Evolutionary conservation across 2,329 filamentous ascomycete species (phyloP).

Genomic region (Aspergillus novoparasiticus): DNA sequence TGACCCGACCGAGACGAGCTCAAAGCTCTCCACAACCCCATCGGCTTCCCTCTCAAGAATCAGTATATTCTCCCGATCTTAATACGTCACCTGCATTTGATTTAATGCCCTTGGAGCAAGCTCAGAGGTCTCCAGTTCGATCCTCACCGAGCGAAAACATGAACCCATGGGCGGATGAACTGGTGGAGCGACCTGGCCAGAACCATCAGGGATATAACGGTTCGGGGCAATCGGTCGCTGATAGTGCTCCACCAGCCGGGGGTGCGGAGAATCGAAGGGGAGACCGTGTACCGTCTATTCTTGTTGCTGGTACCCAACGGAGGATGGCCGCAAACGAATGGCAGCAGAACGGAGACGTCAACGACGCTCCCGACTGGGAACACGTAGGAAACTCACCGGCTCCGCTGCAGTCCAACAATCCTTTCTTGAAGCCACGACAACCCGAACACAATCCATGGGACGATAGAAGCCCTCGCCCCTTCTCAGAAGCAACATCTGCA

Average conservation of each 20-base stretch:
- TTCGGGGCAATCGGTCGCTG: conserved; percentile 9
- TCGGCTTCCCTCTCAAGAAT: conserved; percentile 32
- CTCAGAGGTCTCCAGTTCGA: conserved; percentile 38
- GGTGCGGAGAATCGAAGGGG: conserved; percentile 12
- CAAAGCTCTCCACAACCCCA: conserved; percentile 31
- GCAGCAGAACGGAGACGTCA: conserved; percentile 16
- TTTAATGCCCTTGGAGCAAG: conserved; percentile 41
- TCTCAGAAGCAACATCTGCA: conserved; percentile 22
- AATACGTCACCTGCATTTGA: conserved; percentile 42
- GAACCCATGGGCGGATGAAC: conserved; percentile 37
- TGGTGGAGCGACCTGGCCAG: conserved; percentile 25
- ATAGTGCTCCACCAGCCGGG: conserved; percentile 6
- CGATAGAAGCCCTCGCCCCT: conserved; percentile 18
- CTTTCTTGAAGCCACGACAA: conserved; percentile 37
- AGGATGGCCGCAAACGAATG: conserved; percentile 25
- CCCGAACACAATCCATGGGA: conserved; percentile 25
- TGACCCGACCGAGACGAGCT: conserved; percentile 30
- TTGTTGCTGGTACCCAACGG: conserved; percentile 26
- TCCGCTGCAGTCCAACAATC: conserved; percentile 43
- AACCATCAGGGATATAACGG: conserved; percentile 12
- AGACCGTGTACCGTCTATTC: conserved; percentile 24
- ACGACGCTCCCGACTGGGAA: conserved; percentile 24
- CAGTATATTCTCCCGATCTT: conserved; percentile 41
- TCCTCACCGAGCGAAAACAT: conserved; percentile 29
- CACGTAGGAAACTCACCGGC: conserved; percentile 23